A percentile compares a stretch with the other conserved stretches of the same genome.
Evolutionary conservation across 768 basidiomycete genomes (phyloP).

Genomic region (Mycena filopes): DNA sequence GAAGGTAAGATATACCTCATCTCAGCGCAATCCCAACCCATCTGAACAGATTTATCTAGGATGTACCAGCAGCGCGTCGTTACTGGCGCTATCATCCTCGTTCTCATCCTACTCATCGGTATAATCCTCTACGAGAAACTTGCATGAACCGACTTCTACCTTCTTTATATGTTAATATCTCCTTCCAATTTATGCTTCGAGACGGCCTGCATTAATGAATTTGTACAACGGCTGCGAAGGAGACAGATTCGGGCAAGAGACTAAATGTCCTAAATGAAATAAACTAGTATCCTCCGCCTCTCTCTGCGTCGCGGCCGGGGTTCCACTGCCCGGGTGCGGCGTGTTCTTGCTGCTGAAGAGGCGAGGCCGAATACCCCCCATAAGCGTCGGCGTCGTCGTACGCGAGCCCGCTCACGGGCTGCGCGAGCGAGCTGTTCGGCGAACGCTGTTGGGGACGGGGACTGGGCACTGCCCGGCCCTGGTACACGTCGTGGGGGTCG

Average conservation of each 20-base stretch:
- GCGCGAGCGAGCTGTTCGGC: slow-evolving; percentile 33
- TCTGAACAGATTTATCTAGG: slow-evolving; percentile 61
- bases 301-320: slow-evolving; percentile 28
- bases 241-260: slow-evolving; percentile 7
- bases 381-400: slow-evolving; percentile 54
- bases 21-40: slow-evolving; percentile 29
- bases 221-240: slow-evolving; percentile 21
- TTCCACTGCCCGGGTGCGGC: slow-evolving; percentile 27
- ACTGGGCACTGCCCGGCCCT: slow-evolving; percentile 55
- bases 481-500: slow-evolving; percentile 67
- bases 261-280: slow-evolving; percentile 30
- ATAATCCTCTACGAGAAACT: slow-evolving; percentile 87
- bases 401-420: slow-evolving; percentile 42
- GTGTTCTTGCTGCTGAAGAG: slow-evolving; percentile 25
- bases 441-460: slow-evolving; percentile 38
- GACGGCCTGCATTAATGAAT: slow-evolving; percentile 31
- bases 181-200: slow-evolving; percentile 21
- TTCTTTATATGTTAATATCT: slow-evolving; percentile 32
- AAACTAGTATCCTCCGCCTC: slow-evolving; percentile 29
- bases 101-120: slow-evolving; percentile 85
- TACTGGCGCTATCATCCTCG: slow-evolving; percentile 85
- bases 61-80: slow-evolving; percentile 97
- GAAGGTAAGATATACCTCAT: slow-evolving; percentile 70
- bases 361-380: slow-evolving; percentile 39
- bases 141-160: slow-evolving; percentile 42